Percentiles rank a stretch among this genome's conserved stretches.
Evolutionary conservation across 371 early-diverging fungal species (phyloP).

Genomic region (Gilbertella persicaria): DNA sequence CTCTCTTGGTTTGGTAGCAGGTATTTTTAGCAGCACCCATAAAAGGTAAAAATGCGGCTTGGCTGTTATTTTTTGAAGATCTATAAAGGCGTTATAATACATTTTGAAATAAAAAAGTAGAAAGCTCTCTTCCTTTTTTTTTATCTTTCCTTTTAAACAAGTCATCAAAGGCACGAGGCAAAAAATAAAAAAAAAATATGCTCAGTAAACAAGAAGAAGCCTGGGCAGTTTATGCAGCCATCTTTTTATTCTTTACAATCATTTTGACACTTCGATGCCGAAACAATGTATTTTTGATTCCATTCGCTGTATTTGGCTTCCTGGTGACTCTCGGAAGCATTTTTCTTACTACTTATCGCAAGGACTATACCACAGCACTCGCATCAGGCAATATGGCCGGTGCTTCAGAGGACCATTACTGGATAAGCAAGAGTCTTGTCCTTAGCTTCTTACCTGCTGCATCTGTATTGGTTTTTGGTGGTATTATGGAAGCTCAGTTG

Average conservation of each 20-base stretch:
- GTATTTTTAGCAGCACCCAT: constrained; percentile 9
- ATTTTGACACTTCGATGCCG: constrained; percentile 20
- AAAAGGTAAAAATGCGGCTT: constrained; percentile 17
- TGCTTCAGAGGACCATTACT: background rate
- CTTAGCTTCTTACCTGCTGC: constrained; percentile 12
- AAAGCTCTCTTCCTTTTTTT: background rate
- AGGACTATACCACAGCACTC: background rate
- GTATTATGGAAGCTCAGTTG: constrained; percentile 30
- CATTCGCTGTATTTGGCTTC: constrained; percentile 24
- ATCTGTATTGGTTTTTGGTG: constrained; percentile 15
- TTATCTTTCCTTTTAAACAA: background rate
- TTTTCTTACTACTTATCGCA: constrained; percentile 2
- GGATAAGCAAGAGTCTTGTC: constrained; percentile 17
- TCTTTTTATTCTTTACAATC: constrained; percentile 20
- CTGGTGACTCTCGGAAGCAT: constrained; percentile 10
- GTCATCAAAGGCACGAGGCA: background rate
- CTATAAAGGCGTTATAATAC: background rate
- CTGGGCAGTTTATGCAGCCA: constrained; percentile 33
- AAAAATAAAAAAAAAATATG: too few species aligned
- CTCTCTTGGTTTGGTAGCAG: too few species aligned
- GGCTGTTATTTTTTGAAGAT: background rate
- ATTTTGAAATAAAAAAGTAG: too few species aligned
- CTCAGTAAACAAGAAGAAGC: constrained; percentile 29
- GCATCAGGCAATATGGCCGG: background rate
- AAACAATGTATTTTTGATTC: constrained; percentile 28